Evolutionary conservation across 2,329 filamentous ascomycete species (phyloP), one percentile per base, ranked within the genome.

Genomic region (Venturia carpophila): DNA sequence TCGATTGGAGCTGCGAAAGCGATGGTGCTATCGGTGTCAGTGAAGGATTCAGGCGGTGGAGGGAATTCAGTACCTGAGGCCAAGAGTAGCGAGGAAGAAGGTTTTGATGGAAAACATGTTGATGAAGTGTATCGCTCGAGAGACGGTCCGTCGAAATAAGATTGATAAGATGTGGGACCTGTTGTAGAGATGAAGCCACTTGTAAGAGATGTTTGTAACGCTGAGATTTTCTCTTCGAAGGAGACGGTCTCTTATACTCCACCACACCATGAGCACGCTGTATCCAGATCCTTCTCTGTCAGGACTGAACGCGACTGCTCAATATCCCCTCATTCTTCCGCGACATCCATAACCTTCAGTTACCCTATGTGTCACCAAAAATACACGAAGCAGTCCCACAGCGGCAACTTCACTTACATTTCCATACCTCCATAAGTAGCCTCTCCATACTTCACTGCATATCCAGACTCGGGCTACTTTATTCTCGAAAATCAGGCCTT

Each of bases 1-100:
- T 62, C 37, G 39, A 62, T 47, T 27, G 60, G 60, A 9, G 60
- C 60, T 27, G 60, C 60, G 43, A 62, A n/a, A 7, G 30, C 37
- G 47, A 52, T 4, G 47, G 47, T 27, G 21, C 47, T 58, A n/a
- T 3, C 3, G n/a, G 24, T n/a, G 13, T 30, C 43, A 30, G 30
- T 10, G 17, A 39, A 10, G n/a, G 39, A 24, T 17, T 11, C 0
- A 5, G n/a, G 15, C 1, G 13, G 39, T 19, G 37, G 17, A 27
- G 9, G 3, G 27, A 27, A 2, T 6, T 34, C 15, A 15, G 30
- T 34, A 34, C 30, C 39, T 62, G 39, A 47, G 39, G 37, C 34
- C 7, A 37, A 62, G 43, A 13, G n/a, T 15, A 24, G 60, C 60
- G 60, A 62, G 39, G n/a, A 62, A 6, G 60, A 62, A 21, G 15